These are phyloP conservation scores for Cordyceps farinosa DNA, from an alignment of 2,329 filamentous ascomycete species.

Conservation along the genomic window DNA sequence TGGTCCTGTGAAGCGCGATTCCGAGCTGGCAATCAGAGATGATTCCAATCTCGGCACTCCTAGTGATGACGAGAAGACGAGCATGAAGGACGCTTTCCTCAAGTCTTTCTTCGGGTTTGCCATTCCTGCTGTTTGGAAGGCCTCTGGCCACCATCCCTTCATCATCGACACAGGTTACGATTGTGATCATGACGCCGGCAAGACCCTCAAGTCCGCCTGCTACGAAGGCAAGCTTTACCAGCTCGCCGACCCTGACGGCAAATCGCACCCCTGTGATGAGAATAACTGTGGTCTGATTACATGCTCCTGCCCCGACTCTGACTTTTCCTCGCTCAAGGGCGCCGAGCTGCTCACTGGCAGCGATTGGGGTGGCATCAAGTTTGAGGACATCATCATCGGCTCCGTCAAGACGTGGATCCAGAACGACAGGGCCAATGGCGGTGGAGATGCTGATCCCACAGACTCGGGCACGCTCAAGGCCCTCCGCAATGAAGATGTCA, in stretches of 20 bases:
- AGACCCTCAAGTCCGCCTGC: constrained; percentile 27
- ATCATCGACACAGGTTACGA: constrained; percentile 31
- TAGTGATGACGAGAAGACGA: neutral
- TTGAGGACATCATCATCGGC: constrained; percentile 26
- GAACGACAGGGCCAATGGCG: constrained; percentile 33
- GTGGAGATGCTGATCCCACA: constrained; percentile 23
- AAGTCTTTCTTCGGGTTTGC: constrained; percentile 30
- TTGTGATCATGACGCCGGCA: constrained; percentile 25
- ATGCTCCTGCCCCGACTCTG: constrained; percentile 22
- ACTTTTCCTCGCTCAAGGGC: constrained; percentile 30
- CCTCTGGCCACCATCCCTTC: constrained; percentile 28
- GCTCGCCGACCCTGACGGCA: constrained; percentile 28
- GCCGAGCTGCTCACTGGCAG: constrained; percentile 25
- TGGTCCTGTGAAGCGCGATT: neutral
- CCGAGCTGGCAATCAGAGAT: neutral
- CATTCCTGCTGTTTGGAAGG: constrained; percentile 31
- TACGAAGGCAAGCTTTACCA: constrained; percentile 30
- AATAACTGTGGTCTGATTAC: neutral
- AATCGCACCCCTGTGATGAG: constrained; percentile 16
- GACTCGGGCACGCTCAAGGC: constrained; percentile 23
- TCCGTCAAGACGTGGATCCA: constrained; percentile 20
- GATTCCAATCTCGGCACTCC: neutral
- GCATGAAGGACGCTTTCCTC: constrained; percentile 19
- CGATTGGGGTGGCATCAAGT: constrained; percentile 27
- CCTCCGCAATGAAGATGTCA: constrained; percentile 30